Evolutionary conservation across 805 yeast genomes (phyloP).

Genomic region (Wickerhamomyces alni): DNA sequence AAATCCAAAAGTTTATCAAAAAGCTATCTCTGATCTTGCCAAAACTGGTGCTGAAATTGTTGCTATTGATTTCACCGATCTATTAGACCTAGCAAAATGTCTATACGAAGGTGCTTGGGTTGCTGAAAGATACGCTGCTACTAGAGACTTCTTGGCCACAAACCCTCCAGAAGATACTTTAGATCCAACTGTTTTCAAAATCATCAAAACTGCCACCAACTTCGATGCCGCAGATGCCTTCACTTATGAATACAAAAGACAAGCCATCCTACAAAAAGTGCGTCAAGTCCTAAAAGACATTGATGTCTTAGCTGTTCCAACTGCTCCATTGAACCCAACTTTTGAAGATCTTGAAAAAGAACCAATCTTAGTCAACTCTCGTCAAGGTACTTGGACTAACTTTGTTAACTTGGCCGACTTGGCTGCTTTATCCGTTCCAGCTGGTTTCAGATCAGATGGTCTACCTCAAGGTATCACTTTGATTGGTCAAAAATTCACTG

Average conservation of each 20-base stretch:
- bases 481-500: slow-evolving; percentile 76
- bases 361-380: slow-evolving; percentile 78
- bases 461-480: slow-evolving; percentile 88
- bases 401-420: slow-evolving; percentile 92
- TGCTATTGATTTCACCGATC: slow-evolving; percentile 64
- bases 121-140: slow-evolving; percentile 86
- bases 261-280: slow-evolving; percentile 66
- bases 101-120: slow-evolving; percentile 99
- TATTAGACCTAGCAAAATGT: slow-evolving; percentile 77
- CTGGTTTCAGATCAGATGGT: slow-evolving; percentile 83
- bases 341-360: slow-evolving; percentile 66
- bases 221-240: slow-evolving; percentile 80
- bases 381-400: slow-evolving; percentile 97
- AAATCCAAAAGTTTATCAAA: slow-evolving; percentile 63
- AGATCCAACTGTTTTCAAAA: slow-evolving; percentile 77
- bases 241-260: slow-evolving; percentile 82
- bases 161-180: slow-evolving; percentile 64
- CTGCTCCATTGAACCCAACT: slow-evolving; percentile 89
- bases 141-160: slow-evolving; percentile 61
- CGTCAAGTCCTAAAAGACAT: slow-evolving; percentile 45
- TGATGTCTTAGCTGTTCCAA: slow-evolving; percentile 84
- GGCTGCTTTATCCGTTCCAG: slow-evolving; percentile 88
- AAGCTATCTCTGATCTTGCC: slow-evolving; percentile 51
- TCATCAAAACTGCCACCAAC: slow-evolving; percentile 72
- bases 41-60: slow-evolving; percentile 54